A percentile compares a stretch with the other conserved stretches of the same genome.
phyloP scores from a whole-genome alignment of 345 rosid genomes.

The Geranium rotundifolium region DNA sequence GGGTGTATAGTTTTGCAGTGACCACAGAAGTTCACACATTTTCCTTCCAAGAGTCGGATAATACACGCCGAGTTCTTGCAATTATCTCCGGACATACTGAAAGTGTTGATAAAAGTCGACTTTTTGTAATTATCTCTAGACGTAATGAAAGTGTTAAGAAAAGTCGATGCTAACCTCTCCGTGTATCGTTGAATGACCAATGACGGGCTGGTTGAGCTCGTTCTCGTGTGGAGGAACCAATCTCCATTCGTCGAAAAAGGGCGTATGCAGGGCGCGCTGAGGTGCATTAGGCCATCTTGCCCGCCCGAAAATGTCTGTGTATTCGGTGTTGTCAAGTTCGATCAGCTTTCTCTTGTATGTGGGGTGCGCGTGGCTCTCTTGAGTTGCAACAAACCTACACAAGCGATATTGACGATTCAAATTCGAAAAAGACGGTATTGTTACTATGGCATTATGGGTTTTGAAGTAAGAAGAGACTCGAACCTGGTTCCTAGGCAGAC shows the following conservation, averaged over 20 bases:
- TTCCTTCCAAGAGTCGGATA: too few species aligned
- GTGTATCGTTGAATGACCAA: conserved; percentile 54
- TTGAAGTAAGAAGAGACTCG: conserved; percentile 2
- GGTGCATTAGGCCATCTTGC: conserved; percentile 90
- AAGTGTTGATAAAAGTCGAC: too few species aligned
- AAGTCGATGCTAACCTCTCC: conserved; percentile 37
- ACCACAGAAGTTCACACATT: too few species aligned
- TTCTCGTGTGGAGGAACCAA: conserved; percentile 37
- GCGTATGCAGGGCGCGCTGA: conserved; percentile 54
- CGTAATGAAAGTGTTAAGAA: too few species aligned
- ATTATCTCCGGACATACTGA: too few species aligned
- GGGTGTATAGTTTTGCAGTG: too few species aligned
- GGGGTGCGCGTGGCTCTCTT: conserved; percentile 81
- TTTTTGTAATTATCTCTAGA: too few species aligned
- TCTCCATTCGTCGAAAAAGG: conserved; percentile 59
- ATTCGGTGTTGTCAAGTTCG: conserved; percentile 53
- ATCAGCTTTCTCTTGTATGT: conserved; percentile 59
- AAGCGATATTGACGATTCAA: not conserved
- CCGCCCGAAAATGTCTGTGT: conserved; percentile 67
- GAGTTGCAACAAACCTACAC: conserved; percentile 66
- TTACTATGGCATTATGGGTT: too few species aligned
- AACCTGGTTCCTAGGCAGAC: conserved; percentile 85
- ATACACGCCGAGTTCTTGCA: too few species aligned
- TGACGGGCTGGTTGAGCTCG: conserved; percentile 65
- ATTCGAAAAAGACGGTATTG: not conserved